Evolutionary conservation across 306 rosid species (phyloP), one percentile per base, ranked within the genome.

Genomic region (Vigna radiata): DNA sequence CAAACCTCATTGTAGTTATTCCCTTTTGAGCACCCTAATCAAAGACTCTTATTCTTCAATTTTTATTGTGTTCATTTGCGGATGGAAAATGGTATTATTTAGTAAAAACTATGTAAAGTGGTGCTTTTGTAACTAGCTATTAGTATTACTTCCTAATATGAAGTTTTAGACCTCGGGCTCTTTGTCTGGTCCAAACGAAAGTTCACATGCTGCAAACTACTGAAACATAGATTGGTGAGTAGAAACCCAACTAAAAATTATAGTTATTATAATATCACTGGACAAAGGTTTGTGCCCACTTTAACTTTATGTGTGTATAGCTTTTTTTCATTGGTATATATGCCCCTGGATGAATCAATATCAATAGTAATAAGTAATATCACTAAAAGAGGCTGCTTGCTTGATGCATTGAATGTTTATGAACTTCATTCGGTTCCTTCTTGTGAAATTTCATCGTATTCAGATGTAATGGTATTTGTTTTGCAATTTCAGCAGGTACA

Each of bases 401-500:
- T 61, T 61, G 50, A 47, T 68, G 69, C 13, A 27, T 55, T 68
- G 17, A 66, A 13, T 66, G 43, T 77, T 48, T 29, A 76, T 27
- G 44, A 49, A 65, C 27, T 43, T 44, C 11, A 43, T 73, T 79
- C 68, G 33, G 25, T 27, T 46, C 23, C 44, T 68, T 6, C 2
- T n/a, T 55, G 68, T 21, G 7, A 16, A 71, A 52, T 25, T 31
- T 67, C 23, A 16, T 61, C 12, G 36, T 44, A 56, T 64, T 56
- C 8, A 12, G 44, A 63, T 73, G 80, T 33, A 80, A 25, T 71
- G 62, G 71, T 49, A 10, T 60, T 36, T 59, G 6, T 46, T 33
- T 50, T 79, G 53, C 23, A 65, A 83, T 75, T 75, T 80, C 52
- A 78, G 85, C 92, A 91, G 97, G 90, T 95, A 91, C 80, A 88